Evolutionary conservation across 2,329 filamentous ascomycete species (phyloP), one percentile per base, ranked within the genome.

Genomic region (Nannizziopsis barbatae): DNA sequence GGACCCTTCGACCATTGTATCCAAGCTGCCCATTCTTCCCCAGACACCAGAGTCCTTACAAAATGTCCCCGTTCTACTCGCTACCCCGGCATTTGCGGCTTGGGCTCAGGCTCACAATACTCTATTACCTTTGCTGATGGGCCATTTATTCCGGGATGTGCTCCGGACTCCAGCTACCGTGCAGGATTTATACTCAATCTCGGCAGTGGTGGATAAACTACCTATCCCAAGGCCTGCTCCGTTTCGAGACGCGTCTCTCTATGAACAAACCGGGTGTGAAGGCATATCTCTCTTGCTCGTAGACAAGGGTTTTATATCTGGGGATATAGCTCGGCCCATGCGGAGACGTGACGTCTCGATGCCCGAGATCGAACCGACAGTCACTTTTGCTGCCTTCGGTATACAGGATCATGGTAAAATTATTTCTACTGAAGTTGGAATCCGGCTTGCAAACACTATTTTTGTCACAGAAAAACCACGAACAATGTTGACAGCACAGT

Each of bases 401-500:
- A 30, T 36, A 12, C n/a, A 46, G 12, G 36, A 53, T 32, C 17
- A 42, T 20, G 43, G 42, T 15, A 47, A 40, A 44, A 22, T 45
- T 10, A 27, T 51, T 8, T 48, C 56, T 9, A 56, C 65, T 44
- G 61, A 67, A 43, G 51, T 70, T 36, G 65, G 66, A 35, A 44
- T 70, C 20, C 65, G 63, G n/a, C 60, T 68, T 20, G 64, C 66
- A 31, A 66, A 68, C 40, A 70, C 67, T 1, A 56, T 69, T 8
- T 70, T 70, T 38, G 44, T 65, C 32, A 69, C 68, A 50, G 66
- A 66, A 8, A 65, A 62, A n/a, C 63, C 68, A 43, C 62, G 60
- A 22, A 70, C 67, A 1, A 58, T 69, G 9, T 50, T 65, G 32
- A 64, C 62, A 30, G 62, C 63, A 51, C 61, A 58, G 14, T 69